A percentile compares a stretch with the other conserved stretches of the same genome.
These are phyloP conservation scores for Elasticomyces elasticus DNA, from an alignment of 495 filamentous ascomycete species.

Conservation along the genomic window DNA sequence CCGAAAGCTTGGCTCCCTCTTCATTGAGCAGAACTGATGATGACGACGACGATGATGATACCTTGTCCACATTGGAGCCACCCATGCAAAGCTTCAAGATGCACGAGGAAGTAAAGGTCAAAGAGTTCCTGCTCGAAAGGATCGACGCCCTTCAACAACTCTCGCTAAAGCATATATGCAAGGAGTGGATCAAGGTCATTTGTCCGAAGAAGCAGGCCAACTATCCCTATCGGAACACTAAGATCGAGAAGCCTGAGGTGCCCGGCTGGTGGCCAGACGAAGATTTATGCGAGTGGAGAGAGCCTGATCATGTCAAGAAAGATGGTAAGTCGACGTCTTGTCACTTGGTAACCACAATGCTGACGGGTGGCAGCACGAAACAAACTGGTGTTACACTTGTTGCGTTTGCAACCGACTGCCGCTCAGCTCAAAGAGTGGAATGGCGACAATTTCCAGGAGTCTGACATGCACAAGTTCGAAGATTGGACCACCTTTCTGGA, in stretches of 20 bases:
- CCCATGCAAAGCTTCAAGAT: conserved; percentile 11
- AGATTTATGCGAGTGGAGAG: conserved; percentile 55
- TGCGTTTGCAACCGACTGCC: conserved; percentile 17
- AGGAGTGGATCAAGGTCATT: conserved; percentile 72
- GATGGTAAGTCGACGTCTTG: conserved; percentile 49
- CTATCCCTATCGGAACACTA: conserved; percentile 64
- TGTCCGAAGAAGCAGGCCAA: conserved; percentile 79
- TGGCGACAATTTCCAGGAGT: neutral
- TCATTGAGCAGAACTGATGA: neutral
- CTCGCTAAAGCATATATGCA: conserved; percentile 62
- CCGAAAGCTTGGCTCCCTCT: too few species aligned
- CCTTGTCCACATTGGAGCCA: neutral
- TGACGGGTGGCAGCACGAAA: conserved; percentile 25
- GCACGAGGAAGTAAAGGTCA: conserved; percentile 12
- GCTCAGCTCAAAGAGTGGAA: conserved; percentile 14
- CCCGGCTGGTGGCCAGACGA: conserved; percentile 71
- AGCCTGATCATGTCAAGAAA: conserved; percentile 66
- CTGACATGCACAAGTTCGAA: neutral
- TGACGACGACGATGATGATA: neutral
- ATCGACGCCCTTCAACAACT: conserved; percentile 64
- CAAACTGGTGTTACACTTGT: conserved; percentile 30
- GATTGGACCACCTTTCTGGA: conserved; percentile 17
- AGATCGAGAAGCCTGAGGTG: conserved; percentile 27
- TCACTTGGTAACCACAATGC: neutral
- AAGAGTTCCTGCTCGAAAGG: conserved; percentile 49